These are phyloP conservation scores for Coprinopsis marcescibilis DNA, from an alignment of 768 basidiomycete genomes.

Conservation along the genomic window DNA sequence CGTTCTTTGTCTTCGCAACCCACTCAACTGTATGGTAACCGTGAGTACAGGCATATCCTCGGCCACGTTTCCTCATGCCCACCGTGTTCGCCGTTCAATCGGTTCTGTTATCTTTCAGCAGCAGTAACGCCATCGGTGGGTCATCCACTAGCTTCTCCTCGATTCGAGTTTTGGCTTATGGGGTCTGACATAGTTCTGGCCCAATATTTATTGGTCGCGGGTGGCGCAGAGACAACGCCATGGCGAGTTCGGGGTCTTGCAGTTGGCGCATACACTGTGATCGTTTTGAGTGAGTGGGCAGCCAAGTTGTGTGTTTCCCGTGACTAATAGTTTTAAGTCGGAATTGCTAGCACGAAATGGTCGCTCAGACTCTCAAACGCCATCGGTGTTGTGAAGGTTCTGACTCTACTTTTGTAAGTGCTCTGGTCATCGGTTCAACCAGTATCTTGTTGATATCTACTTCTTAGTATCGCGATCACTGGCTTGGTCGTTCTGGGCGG, in stretches of 20 bases:
- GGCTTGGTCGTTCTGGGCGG: slow-evolving; percentile 59
- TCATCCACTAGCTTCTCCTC: background rate
- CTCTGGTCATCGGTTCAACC: no score
- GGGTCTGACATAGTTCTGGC: slow-evolving; percentile 24
- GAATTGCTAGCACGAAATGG: slow-evolving; percentile 31
- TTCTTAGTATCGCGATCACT: slow-evolving; percentile 40
- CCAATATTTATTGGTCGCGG: slow-evolving; percentile 29
- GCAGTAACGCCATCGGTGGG: slow-evolving; percentile 34
- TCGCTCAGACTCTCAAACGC: slow-evolving; percentile 31
- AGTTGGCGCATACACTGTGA: slow-evolving; percentile 26
- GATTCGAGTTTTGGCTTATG: background rate
- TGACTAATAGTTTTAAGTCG: slow-evolving; percentile 17
- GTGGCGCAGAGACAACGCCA: slow-evolving; percentile 21
- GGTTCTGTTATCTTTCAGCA: slow-evolving; percentile 30
- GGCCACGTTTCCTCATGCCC: slow-evolving; percentile 37
- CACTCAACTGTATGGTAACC: slow-evolving; percentile 3
- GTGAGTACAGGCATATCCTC: slow-evolving; percentile 31
- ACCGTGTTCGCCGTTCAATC: slow-evolving; percentile 38
- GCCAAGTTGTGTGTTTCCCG: no score
- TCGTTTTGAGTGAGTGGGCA: slow-evolving; percentile 23
- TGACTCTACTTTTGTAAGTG: slow-evolving; percentile 24
- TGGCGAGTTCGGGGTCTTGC: slow-evolving; percentile 32
- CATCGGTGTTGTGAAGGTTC: slow-evolving; percentile 28
- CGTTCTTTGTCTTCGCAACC: background rate
- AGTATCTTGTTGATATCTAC: background rate